These are phyloP conservation scores for Tricholoma bakamatsutake DNA, from an alignment of 768 basidiomycete genomes.

Conservation along the genomic window DNA sequence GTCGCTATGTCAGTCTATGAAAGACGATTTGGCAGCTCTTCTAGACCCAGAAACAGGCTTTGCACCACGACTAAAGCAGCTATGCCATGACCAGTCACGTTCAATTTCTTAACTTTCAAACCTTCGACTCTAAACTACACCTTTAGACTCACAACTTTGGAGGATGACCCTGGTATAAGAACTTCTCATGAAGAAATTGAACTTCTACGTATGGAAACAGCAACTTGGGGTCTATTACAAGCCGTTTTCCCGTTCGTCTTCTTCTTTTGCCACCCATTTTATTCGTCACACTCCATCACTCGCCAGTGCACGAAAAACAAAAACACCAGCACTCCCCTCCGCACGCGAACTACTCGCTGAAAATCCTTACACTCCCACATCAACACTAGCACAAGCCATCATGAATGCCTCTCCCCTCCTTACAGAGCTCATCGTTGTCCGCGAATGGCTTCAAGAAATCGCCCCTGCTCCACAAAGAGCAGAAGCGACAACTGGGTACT, in stretches of 20 bases:
- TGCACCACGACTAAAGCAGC: conserved; percentile 54
- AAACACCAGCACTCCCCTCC: conserved; percentile 38
- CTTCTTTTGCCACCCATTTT: not conserved
- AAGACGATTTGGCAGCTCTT: conserved; percentile 52
- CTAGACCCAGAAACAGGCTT: conserved; percentile 65
- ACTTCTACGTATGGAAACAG: conserved; percentile 63
- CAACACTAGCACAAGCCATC: conserved; percentile 68
- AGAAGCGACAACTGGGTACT: conserved; percentile 77
- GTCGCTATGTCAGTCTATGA: conserved; percentile 47
- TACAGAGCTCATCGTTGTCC: conserved; percentile 70
- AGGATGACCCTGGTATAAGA: conserved; percentile 34
- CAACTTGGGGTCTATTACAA: conserved; percentile 80
- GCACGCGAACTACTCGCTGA: conserved; percentile 51
- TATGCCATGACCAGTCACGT: conserved; percentile 54
- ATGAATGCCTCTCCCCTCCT: conserved; percentile 64
- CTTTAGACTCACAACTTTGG: conserved; percentile 45
- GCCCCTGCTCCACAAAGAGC: conserved; percentile 55
- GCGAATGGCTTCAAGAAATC: conserved; percentile 86
- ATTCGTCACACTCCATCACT: not conserved
- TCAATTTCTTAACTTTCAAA: too few species aligned
- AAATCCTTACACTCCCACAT: conserved; percentile 81
- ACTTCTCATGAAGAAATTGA: conserved; percentile 49
- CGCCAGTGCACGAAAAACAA: conserved; percentile 58
- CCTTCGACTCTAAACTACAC: too few species aligned
- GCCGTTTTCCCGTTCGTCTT: conserved; percentile 64